Evolutionary conservation across 192 early-diverging fungal genomes (phyloP).

Genomic region (Rhizophagus prolifer): DNA sequence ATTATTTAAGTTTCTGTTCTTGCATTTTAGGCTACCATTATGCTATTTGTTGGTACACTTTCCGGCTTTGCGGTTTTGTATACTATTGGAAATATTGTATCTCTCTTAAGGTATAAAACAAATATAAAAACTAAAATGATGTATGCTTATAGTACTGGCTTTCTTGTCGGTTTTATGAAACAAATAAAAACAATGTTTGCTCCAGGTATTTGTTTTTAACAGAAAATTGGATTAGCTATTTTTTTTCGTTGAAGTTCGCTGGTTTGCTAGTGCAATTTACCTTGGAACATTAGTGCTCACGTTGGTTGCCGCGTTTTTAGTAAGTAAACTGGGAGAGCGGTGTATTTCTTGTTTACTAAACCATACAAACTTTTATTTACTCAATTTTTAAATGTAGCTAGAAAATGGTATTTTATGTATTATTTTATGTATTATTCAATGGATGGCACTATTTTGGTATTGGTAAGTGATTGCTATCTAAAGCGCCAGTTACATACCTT

Average conservation of each 20-base stretch:
- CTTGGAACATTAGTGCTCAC: constrained; percentile 67
- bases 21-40: constrained; percentile 53
- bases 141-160: constrained; percentile 64
- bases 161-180: constrained; percentile 81
- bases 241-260: constrained; percentile 50
- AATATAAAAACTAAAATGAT: neutral
- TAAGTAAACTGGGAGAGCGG: constrained; percentile 30
- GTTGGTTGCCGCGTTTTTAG: constrained; percentile 70
- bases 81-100: constrained; percentile 86
- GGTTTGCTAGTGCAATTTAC: constrained; percentile 75
- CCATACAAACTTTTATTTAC: constrained; percentile 16
- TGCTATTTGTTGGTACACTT: constrained; percentile 56
- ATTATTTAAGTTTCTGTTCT: no score
- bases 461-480: constrained; percentile 39
- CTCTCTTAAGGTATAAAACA: constrained; percentile 61
- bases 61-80: constrained; percentile 87
- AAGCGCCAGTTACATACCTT: constrained; percentile 90
- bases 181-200: constrained; percentile 86
- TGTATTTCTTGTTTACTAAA: neutral
- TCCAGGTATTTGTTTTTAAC: constrained; percentile 41
- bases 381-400: constrained; percentile 41
- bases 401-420: constrained; percentile 68
- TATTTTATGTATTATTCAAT: constrained; percentile 83
- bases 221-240: neutral
- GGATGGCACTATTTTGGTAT: constrained; percentile 87